Conservation (phyloP, 108 stramenopile genomes). For the Nitzschia sp. region DNA sequence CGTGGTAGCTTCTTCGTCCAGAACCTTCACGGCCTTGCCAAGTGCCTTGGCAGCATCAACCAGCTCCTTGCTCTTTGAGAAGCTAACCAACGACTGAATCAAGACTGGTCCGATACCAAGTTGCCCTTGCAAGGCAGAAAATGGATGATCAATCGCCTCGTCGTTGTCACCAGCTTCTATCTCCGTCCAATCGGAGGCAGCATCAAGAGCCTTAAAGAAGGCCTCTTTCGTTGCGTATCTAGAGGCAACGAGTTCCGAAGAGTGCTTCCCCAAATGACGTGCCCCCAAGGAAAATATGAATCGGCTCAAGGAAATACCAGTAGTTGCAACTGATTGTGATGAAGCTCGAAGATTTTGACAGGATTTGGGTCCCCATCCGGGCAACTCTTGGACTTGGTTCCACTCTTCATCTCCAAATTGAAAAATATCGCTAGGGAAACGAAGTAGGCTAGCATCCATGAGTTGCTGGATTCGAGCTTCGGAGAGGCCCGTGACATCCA, state of each 20-base stretch:
- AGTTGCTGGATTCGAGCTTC: conserved; percentile 70
- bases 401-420: conserved; percentile 22
- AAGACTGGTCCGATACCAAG: conserved; percentile 70
- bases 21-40: conserved; percentile 31
- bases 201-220: conserved; percentile 59
- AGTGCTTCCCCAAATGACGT: conserved; percentile 66
- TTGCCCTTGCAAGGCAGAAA: conserved; percentile 28
- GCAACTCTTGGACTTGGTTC: conserved; percentile 47
- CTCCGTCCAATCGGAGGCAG: conserved; percentile 30
- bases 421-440: conserved; percentile 73
- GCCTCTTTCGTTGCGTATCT: conserved; percentile 51
- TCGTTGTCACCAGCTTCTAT: conserved; percentile 5
- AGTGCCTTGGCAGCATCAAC: conserved; percentile 62
- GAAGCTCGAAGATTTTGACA: conserved; percentile 53
- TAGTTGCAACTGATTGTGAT: conserved; percentile 36
- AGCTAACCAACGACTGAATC: conserved; percentile 52
- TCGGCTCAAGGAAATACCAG: conserved; percentile 60
- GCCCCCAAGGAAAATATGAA: conserved; percentile 80
- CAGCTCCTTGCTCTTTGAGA: conserved; percentile 52
- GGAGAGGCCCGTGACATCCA: conserved; percentile 80
- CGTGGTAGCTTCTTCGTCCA: conserved; percentile 29
- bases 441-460: conserved; percentile 44
- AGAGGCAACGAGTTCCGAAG: conserved; percentile 68
- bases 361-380: conserved; percentile 81
- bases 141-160: conserved; percentile 22